Evolutionary conservation across 73 alveolate genomes (phyloP), one percentile per base, ranked within the genome.

Genomic region (Paramecium octaurelia): DNA sequence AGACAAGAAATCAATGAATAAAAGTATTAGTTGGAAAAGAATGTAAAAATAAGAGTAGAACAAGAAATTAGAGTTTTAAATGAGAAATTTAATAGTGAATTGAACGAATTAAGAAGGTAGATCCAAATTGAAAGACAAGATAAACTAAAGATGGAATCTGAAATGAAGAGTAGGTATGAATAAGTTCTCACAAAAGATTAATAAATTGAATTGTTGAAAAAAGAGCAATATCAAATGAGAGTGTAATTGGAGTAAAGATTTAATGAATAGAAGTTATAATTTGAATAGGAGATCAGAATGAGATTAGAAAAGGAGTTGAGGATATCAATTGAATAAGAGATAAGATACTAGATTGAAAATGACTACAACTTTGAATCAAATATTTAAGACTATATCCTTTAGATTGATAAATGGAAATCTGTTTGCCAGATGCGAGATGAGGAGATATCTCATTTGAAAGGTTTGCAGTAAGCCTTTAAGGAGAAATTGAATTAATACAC

Each of bases 401-500:
- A 80, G 34, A 48, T 80, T 20, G 76, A 80, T 1, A 43, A 80
- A 11, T 80, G 91, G 91, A 80, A 80, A 21, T 31, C 43, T 23
- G 76, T 80, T 44, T 40, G 70, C 7, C 12, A 42, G 42, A 80
- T 44, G 75, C 20, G 91, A 44, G 91, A 80, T 80, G 91, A 80
- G 46, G 91, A 80, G 8, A 80, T 80, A 23, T 6, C 7, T 10
- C 70, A 80, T 44, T 24, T 80, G 24, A 80, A 43, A 44, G 91
- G 76, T 4, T 80, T 80, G 9, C 29, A 40, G 44, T 44, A 80
- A 23, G 91, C 76, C 2, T 48, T 80, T 21, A 80, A 80, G 24
- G 91, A 80, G 42, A 80, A 80, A 48, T 35, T 80, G 9, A 80
- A 80, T 80, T 27, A 42, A 46, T 80, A 80, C 29, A 80, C 91